Evolutionary conservation across 1,284 basidiomycete species (phyloP), one percentile per base, ranked within the genome.

Genomic region (Calocybe gambosa): DNA sequence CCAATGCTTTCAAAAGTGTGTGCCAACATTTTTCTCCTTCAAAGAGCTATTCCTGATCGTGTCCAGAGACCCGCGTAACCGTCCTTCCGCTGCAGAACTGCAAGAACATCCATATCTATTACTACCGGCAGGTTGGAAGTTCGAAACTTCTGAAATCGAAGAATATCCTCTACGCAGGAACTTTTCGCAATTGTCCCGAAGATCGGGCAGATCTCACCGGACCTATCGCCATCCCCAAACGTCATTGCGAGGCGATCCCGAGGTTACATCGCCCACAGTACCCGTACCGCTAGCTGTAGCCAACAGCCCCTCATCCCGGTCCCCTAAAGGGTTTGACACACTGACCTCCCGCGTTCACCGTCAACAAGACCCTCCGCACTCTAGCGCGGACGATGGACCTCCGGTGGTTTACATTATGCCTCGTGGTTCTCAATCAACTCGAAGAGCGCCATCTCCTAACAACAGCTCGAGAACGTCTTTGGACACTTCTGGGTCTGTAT

Each of bases 1-100:
- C 49, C 77, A 80, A 59, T 96, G 93, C 65, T 93, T 98, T 55
- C 78, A 86, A 23, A 77, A 82, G 87, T 87, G 59, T 49, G 80
- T 5, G 18, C 40, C 2, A 3, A 9, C 21, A 31, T 40, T 21
- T 28, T 42, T 9, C n/a, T n/a, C 50, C 33, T 9, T 47, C 44
- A 1, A 6, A 5, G 15, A 37, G 5, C 10, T 49, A 40, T 28
- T 21, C 41, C 49, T 28, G 50, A 28, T 36, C 33, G 2, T 39
- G 19, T 49, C 18, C 50, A 89, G 88, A 49, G 79, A 95, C 58
- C 89, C 93, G 3, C 73, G 77, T 20, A 69, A 81, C 43, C 80
- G 94, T 36, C 89, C 94, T 1, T 82, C 77, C 5, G 92, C 94
- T 1, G 69, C 74, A 20, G 77, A 88, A 50, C 72, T 97, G 43